Evolutionary conservation across 192 early-diverging fungal genomes (phyloP).

Genomic region (Coemansia sp.): DNA sequence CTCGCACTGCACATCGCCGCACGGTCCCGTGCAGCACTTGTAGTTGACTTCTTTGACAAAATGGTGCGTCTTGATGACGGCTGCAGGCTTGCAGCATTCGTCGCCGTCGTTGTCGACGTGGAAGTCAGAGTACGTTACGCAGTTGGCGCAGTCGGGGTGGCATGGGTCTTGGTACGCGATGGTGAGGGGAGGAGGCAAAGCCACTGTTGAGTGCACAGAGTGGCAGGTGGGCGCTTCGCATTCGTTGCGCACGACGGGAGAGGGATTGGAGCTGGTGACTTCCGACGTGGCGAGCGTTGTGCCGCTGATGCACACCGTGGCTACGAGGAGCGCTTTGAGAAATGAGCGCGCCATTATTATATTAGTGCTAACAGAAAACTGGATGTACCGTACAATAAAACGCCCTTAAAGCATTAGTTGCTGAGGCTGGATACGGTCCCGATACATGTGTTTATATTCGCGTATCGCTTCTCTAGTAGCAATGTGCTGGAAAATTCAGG

Average conservation of each 20-base stretch:
- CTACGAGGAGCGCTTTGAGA: slow-evolving; percentile 19
- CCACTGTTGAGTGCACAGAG: slow-evolving; percentile 21
- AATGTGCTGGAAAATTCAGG: background rate
- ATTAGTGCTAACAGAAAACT: background rate
- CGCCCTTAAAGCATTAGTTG: background rate
- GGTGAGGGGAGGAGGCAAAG: slow-evolving; percentile 44
- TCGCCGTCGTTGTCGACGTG: slow-evolving; percentile 49
- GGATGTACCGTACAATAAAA: background rate
- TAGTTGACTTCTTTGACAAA: slow-evolving; percentile 55
- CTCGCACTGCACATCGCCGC: slow-evolving; percentile 51
- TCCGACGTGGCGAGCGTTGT: slow-evolving; percentile 13
- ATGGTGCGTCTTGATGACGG: slow-evolving; percentile 52
- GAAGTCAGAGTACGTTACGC: slow-evolving; percentile 47
- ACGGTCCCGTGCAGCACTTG: slow-evolving; percentile 55
- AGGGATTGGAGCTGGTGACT: slow-evolving; percentile 26
- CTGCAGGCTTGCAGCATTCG: slow-evolving; percentile 52
- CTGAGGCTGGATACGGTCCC: background rate
- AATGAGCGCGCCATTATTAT: slow-evolving; percentile 27
- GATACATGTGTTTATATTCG: slow-evolving; percentile 5
- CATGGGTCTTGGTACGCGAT: slow-evolving; percentile 51
- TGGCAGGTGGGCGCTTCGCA: slow-evolving; percentile 14
- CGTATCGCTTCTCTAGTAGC: background rate
- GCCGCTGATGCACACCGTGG: slow-evolving; percentile 18
- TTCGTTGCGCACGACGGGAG: slow-evolving; percentile 8
- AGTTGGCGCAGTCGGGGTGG: slow-evolving; percentile 53